These are phyloP conservation scores for Auriscalpium vulgare DNA, from an alignment of 768 basidiomycete genomes.

Conservation along the genomic window DNA sequence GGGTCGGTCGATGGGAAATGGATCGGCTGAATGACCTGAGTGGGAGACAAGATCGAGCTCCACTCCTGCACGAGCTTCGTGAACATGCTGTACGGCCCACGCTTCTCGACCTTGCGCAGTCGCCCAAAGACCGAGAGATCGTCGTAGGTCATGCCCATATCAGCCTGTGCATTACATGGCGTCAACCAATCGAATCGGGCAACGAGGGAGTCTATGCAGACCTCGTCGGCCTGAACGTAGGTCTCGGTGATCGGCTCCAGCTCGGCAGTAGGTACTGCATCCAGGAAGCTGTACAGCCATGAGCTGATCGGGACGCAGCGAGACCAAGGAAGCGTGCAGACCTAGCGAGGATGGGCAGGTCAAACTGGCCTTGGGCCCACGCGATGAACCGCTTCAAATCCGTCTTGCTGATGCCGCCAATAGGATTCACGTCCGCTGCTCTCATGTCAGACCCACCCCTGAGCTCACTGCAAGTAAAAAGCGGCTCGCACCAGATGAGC, in stretches of 20 bases:
- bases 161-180: slow-evolving; percentile 43
- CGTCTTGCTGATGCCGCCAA: slow-evolving; percentile 96
- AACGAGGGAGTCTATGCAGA: slow-evolving; percentile 23
- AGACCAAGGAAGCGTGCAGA: slow-evolving; percentile 25
- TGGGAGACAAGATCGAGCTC: slow-evolving; percentile 78
- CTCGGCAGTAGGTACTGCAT: slow-evolving; percentile 91
- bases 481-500: slow-evolving; percentile 60
- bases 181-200: neutral
- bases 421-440: slow-evolving; percentile 93
- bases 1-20: neutral
- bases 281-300: slow-evolving; percentile 61
- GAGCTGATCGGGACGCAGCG: neutral
- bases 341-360: slow-evolving; percentile 79
- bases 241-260: slow-evolving; percentile 91
- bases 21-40: slow-evolving; percentile 42
- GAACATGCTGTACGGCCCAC: slow-evolving; percentile 96
- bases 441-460: too few relatives aligned
- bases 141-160: slow-evolving; percentile 99
- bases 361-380: slow-evolving; percentile 69
- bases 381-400: slow-evolving; percentile 95
- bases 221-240: slow-evolving; percentile 95
- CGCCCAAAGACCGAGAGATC: slow-evolving; percentile 91
- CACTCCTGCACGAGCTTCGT: slow-evolving; percentile 93
- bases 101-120: slow-evolving; percentile 92
- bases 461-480: neutral